Evolutionary conservation across 129 eudicot genomes (phyloP).

Genomic region (Ambrosia trifida): DNA sequence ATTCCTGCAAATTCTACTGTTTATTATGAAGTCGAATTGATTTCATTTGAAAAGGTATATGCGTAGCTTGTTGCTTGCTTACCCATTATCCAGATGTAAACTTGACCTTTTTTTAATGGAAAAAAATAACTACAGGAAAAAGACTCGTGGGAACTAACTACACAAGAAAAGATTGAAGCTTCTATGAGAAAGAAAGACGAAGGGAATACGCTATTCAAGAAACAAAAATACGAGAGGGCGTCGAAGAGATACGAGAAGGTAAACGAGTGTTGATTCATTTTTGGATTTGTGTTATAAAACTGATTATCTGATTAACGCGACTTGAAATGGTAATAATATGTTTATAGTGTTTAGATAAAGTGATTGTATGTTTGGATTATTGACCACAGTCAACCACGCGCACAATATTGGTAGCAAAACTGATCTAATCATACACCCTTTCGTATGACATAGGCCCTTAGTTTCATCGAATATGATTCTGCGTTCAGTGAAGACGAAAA

Average conservation of each 20-base stretch:
- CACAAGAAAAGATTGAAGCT: constrained; percentile 55
- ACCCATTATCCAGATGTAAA: too few relatives aligned
- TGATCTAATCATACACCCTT: neutral
- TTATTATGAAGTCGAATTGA: constrained; percentile 50
- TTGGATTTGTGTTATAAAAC: constrained; percentile 2
- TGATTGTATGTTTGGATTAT: neutral
- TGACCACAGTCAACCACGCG: neutral
- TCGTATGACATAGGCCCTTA: constrained; percentile 53
- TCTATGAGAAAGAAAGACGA: constrained; percentile 57
- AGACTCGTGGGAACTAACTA: constrained; percentile 66
- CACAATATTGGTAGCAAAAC: neutral
- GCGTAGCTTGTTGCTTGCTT: too few relatives aligned
- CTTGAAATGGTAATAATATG: too few relatives aligned
- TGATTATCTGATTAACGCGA: too few relatives aligned
- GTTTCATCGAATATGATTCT: constrained; percentile 61
- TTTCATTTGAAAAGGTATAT: constrained; percentile 65
- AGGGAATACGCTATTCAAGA: constrained; percentile 64
- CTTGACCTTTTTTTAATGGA: too few relatives aligned
- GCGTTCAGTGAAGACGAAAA: constrained; percentile 53
- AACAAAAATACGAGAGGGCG: constrained; percentile 57
- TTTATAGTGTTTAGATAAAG: too few relatives aligned
- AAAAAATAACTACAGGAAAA: too few relatives aligned
- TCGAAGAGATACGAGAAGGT: constrained; percentile 78
- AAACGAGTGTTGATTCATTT: neutral
- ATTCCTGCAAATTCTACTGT: constrained; percentile 33